These are phyloP conservation scores for Pseudotsuga menziesii DNA, from an alignment of 75 land plant genomes.

Conservation along the genomic window DNA sequence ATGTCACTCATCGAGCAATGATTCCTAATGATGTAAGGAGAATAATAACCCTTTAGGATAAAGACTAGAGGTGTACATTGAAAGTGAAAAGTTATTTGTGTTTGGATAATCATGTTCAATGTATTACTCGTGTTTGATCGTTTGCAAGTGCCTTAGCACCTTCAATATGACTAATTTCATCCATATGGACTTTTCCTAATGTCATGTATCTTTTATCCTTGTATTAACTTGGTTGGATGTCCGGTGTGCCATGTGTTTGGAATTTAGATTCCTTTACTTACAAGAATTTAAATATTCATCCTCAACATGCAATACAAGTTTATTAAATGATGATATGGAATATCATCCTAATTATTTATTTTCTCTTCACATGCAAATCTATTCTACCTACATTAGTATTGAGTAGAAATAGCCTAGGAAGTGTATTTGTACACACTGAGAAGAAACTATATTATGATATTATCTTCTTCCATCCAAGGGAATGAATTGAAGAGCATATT, in stretches of 20 bases:
- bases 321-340: neutral
- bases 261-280: neutral
- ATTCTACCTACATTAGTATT: neutral
- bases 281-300: neutral
- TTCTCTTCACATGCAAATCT: neutral
- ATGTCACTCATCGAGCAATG: slow-evolving; percentile 40
- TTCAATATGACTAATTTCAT: neutral
- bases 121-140: neutral
- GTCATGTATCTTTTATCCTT: neutral
- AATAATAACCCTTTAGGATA: neutral
- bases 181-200: neutral
- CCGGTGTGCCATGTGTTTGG: neutral
- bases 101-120: neutral
- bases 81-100: neutral
- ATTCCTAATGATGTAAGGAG: slow-evolving; percentile 79
- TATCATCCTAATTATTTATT: neutral
- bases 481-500: neutral
- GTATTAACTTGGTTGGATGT: neutral
- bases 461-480: neutral
- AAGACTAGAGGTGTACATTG: neutral
- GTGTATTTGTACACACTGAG: no score
- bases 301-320: neutral
- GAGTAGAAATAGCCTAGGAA: neutral
- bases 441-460: neutral
- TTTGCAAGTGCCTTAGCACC: neutral